Percentiles rank a stretch among this genome's conserved stretches.
Conservation (phyloP, 2,329 filamentous ascomycete genomes). For the Ophiocordyceps camponoti-leonardi region DNA sequence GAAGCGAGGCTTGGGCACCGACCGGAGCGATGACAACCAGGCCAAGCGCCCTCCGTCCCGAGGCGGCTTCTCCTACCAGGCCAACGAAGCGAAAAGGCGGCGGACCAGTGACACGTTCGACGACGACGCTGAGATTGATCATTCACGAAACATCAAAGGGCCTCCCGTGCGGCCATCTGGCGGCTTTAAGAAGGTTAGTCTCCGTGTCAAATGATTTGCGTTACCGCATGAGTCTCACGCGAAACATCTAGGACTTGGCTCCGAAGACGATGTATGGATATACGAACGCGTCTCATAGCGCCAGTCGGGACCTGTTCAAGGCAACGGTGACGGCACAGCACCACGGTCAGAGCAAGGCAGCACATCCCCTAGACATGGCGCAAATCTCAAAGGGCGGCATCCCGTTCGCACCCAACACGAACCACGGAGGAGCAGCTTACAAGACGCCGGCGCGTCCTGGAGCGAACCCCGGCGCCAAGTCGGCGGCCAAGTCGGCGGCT, state of each 20-base stretch:
- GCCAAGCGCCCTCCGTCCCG: conserved; percentile 27
- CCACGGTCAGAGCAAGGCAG: conserved; percentile 42
- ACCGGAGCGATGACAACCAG: conserved; percentile 37
- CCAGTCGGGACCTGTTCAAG: conserved; percentile 45
- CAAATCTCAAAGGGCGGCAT: conserved; percentile 80
- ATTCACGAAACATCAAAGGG: conserved; percentile 49
- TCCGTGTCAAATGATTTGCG: too few relatives aligned
- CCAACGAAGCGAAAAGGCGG: conserved; percentile 61
- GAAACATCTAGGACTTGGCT: conserved; percentile 32
- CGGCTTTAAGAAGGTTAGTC: conserved; percentile 44
- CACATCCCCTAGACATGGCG: conserved; percentile 66
- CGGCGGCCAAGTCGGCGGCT: conserved; percentile 39
- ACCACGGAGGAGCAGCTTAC: conserved; percentile 34
- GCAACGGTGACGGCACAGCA: conserved; percentile 50
- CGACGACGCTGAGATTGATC: conserved; percentile 40
- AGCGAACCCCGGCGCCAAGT: conserved; percentile 26
- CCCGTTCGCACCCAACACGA: conserved; percentile 62
- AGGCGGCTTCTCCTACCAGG: conserved; percentile 44
- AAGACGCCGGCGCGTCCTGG: conserved; percentile 53
- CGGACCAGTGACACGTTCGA: conserved; percentile 60
- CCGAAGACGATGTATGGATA: conserved; percentile 48
- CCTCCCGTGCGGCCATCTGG: conserved; percentile 73
- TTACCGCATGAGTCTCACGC: conserved; percentile 14
- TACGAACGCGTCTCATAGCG: conserved; percentile 34
- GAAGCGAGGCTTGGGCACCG: conserved; percentile 57